Conservation (phyloP, 345 rosid genomes). For the Arabis alpina region DNA sequence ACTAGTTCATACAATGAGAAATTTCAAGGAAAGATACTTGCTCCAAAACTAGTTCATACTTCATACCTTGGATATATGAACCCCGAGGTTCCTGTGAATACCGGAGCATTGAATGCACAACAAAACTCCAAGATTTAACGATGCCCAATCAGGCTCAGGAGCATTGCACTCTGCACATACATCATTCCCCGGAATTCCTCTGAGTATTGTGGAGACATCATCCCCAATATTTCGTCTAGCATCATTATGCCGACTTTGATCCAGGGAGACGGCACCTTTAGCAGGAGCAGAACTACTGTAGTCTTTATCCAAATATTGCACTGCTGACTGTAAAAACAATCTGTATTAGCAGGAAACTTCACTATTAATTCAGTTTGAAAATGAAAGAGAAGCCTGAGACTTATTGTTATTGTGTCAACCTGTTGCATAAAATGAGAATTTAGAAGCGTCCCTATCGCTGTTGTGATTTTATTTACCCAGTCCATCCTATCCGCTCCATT, state of each 20-base stretch:
- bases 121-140: constrained; percentile 86
- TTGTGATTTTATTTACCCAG: constrained; percentile 82
- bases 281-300: constrained; percentile 42
- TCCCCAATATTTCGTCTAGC: constrained; percentile 43
- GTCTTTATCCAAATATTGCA: constrained; percentile 41
- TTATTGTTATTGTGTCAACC: constrained; percentile 55
- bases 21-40: background rate
- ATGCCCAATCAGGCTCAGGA: constrained; percentile 91
- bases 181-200: constrained; percentile 82
- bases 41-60: no score
- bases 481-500: constrained; percentile 88
- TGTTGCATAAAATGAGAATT: constrained; percentile 72
- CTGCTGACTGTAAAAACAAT: constrained; percentile 52
- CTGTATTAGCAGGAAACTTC: constrained; percentile 37
- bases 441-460: constrained; percentile 77
- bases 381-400: constrained; percentile 19
- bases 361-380: constrained; percentile 11
- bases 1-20: background rate
- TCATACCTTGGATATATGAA: constrained; percentile 88
- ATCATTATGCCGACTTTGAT: constrained; percentile 41
- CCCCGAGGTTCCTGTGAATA: constrained; percentile 93
- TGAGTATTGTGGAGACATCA: constrained; percentile 59
- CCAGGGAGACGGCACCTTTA: constrained; percentile 43
- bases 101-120: constrained; percentile 96
- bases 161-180: constrained; percentile 87